Evolutionary conservation across 2,329 filamentous ascomycete species (phyloP), one percentile per base, ranked within the genome.

Genomic region (Teratosphaeria pseudoeucalypti): DNA sequence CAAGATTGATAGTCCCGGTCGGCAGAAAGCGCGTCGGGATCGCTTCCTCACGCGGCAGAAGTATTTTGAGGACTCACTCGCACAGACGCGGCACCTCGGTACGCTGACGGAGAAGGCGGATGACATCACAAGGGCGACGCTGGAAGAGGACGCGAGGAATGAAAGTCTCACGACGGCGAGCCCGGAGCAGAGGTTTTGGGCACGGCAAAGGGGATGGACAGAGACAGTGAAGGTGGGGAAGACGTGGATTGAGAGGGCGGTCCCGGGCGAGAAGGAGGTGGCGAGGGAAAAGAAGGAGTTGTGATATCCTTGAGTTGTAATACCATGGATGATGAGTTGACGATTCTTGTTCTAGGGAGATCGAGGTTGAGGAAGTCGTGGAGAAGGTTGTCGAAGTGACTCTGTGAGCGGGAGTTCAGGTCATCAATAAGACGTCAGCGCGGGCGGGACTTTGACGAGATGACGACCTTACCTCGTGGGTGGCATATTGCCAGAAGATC

Each of bases 11-110:
- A 92, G 87, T 54, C 89, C 90, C 0, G 92, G 91, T 0, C 79
- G 92, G 59, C 89, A 95, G 68, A 91, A 90, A 73, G 92, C 95
- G 75, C 83, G 88, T 14, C 85, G 85, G 3, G 89, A 96, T 71
- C 82, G 90, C 26, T 97, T 87, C 74, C 73, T 87, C 55, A 85
- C 94, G 70, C 85, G 92, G 63, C 92, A 90, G 76, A 84, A 83
- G 65, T 85, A 91, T 58, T 81, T 97, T 1, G 83, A 90, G 61
- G 87, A 92, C 68, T 88, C 82, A 27, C 74, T 91, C 12, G 85
- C 82, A 0, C 75, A 83, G 60, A 78, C 83, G 34, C 77, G 72
- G 32, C 75, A 70, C 47, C 57, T 77, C 3, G 76, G 76, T 0
- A 68, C 79, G 1, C 78, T 79, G 2, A 79, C 81, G 57, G 76